phyloP scores from a whole-genome alignment of 1,139 yeast species.

The Zygosaccharomyces sapae region DNA sequence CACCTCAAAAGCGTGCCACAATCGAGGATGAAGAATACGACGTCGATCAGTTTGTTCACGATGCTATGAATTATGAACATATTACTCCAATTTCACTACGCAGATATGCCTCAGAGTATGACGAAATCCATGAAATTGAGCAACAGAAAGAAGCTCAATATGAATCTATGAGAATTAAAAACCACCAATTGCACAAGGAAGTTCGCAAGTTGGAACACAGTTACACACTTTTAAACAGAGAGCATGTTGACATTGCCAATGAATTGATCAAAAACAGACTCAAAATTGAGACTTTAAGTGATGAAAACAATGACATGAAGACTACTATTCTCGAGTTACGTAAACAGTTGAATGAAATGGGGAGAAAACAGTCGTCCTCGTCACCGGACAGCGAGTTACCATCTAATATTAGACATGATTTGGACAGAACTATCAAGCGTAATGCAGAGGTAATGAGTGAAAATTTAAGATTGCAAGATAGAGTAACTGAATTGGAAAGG shows the following conservation, averaged over 20 bases:
- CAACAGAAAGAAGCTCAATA: conserved; percentile 65
- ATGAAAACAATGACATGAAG: conserved; percentile 57
- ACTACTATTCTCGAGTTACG: conserved; percentile 51
- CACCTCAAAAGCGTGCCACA: conserved; percentile 9
- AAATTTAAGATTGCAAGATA: conserved; percentile 51
- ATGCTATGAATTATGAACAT: conserved; percentile 63
- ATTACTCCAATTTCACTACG: conserved; percentile 67
- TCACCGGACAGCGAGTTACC: conserved; percentile 37
- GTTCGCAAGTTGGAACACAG: conserved; percentile 71
- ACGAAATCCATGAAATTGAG: conserved; percentile 66
- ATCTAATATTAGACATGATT: conserved; percentile 42
- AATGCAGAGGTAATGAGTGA: conserved; percentile 55
- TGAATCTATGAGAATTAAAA: conserved; percentile 57
- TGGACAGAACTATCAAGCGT: conserved; percentile 52
- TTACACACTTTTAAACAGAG: conserved; percentile 66
- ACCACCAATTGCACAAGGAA: conserved; percentile 69
- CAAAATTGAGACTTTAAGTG: conserved; percentile 59
- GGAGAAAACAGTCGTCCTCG: conserved; percentile 31
- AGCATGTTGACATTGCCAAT: conserved; percentile 73
- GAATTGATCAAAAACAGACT: conserved; percentile 64
- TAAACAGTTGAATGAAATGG: conserved; percentile 34
- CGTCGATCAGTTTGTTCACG: conserved; percentile 70
- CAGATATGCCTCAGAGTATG: conserved; percentile 69
- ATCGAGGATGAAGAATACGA: conserved; percentile 42
- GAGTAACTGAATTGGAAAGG: conserved; percentile 32